phyloP scores from a whole-genome alignment of 2,329 filamentous ascomycete species.

The Colletotrichum musicola region DNA sequence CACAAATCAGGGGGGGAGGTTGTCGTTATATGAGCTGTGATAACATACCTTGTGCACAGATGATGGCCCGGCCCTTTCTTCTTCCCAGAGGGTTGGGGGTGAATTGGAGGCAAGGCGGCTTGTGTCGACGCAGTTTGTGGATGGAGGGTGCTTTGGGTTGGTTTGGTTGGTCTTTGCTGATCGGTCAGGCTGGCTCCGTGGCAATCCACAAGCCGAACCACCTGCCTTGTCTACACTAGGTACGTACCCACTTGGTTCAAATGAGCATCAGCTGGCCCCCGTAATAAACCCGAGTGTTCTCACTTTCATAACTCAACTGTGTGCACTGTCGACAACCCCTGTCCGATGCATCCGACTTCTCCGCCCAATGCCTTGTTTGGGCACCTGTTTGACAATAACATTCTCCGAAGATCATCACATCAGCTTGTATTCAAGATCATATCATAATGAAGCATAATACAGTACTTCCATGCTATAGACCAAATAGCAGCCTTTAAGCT shows the following conservation, averaged over 20 bases:
- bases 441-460: no score
- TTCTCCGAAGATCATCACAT: no score
- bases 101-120: slow-evolving; percentile 10
- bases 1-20: background rate
- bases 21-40: background rate
- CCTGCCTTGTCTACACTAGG: slow-evolving; percentile 2
- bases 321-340: background rate
- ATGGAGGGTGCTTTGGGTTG: slow-evolving; percentile 5
- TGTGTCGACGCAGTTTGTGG: slow-evolving; percentile 18
- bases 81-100: slow-evolving; percentile 9
- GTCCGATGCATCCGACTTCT: slow-evolving; percentile 15
- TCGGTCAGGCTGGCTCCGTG: slow-evolving; percentile 22
- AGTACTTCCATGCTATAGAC: background rate
- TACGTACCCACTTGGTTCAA: slow-evolving; percentile 22
- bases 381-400: no score
- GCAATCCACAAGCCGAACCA: slow-evolving; percentile 31
- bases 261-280: slow-evolving; percentile 16
- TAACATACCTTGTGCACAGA: slow-evolving; percentile 24
- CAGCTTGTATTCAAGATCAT: no score
- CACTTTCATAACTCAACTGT: background rate
- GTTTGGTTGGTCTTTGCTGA: slow-evolving; percentile 21
- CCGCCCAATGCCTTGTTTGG: slow-evolving; percentile 4
- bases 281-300: slow-evolving; percentile 10
- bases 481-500: background rate
- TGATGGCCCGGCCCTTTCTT: slow-evolving; percentile 25